Base-by-base conservation (phyloP, 371 early-diverging fungal species). In the Neoconidiobolus thromboides region DNA sequence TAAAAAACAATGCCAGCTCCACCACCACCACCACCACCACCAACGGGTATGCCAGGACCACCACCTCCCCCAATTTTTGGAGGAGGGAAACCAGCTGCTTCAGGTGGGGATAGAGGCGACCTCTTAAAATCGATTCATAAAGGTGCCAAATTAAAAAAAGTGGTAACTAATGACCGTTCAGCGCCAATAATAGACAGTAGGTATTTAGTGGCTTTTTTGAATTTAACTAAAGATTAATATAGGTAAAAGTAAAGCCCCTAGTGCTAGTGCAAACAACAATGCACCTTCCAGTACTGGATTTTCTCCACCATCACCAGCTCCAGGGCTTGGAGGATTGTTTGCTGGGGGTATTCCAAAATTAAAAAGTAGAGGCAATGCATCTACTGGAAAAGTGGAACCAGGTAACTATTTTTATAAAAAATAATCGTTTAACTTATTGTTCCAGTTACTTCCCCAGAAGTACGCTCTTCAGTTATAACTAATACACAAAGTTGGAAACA, bases 151-250 rank as follows among this genome's bases (percentile, higher is more conserved):
- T 76, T 90, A 43, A 87, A 81, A 67, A 85, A 87, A 63, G 67
- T 85, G 3, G 78, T 78, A 47, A 87, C 91, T 1, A 87, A 87
- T 63, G 91, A 90, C 71, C 73, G 87, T 43, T 83, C 84, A 48
- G 70, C 75, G 0, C 86, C 89, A 40, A 39, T 69, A 12, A 43
- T 83, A 48, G 74, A 67, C 62, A 69, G 76, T 71, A 72, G 60
- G 68, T 55, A 2, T 47, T 42, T 5, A 10, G 5, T 43, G 15
- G n/a, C 48, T 49, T 9, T 49, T 14, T 14, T 26, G 10, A 14
- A 14, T 12, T 49, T 39, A 7, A 9, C 62, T 61, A 3, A 65
- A 60, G 44, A 65, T 62, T 38, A 63, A 55, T 10, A 10, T 55
- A 7, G n/a, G n/a, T 2, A 7, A 53, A 46, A 10, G 43, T 36